These are phyloP conservation scores for Trichoderma asperellum DNA, from an alignment of 2,329 filamentous ascomycete species.

Conservation along the genomic window DNA sequence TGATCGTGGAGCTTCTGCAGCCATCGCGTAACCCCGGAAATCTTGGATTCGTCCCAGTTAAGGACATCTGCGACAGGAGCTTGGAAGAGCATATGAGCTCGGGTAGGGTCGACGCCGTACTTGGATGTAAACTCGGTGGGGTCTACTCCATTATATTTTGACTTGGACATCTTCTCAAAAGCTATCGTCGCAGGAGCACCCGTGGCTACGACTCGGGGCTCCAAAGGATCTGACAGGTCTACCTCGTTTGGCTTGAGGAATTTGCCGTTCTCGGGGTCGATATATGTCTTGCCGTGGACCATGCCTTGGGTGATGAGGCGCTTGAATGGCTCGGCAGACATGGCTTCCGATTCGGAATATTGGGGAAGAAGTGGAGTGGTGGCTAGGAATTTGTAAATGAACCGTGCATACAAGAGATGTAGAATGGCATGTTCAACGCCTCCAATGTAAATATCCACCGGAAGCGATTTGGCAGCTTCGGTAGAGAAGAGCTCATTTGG, in stretches of 20 bases:
- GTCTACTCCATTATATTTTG: slow-evolving; percentile 89
- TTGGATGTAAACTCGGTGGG: slow-evolving; percentile 71
- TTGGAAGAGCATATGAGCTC: slow-evolving; percentile 87
- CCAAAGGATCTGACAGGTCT: slow-evolving; percentile 59
- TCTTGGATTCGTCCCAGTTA: slow-evolving; percentile 85
- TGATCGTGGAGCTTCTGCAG: slow-evolving; percentile 68
- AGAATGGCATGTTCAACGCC: slow-evolving; percentile 91
- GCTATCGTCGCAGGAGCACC: slow-evolving; percentile 63
- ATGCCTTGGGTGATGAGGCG: slow-evolving; percentile 87
- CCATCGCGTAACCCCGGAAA: slow-evolving; percentile 82
- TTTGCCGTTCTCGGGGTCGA: slow-evolving; percentile 72
- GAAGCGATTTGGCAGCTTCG: slow-evolving; percentile 62
- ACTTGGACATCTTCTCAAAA: slow-evolving; percentile 95
- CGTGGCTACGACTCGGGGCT: slow-evolving; percentile 65
- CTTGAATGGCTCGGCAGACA: slow-evolving; percentile 73
- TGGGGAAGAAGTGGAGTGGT: slow-evolving; percentile 54
- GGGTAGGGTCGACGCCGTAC: slow-evolving; percentile 81
- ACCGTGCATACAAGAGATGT: slow-evolving; percentile 85
- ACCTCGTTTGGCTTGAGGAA: slow-evolving; percentile 80
- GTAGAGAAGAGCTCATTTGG: slow-evolving; percentile 62
- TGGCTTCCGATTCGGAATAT: slow-evolving; percentile 38
- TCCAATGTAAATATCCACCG: slow-evolving; percentile 86
- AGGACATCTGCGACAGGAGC: slow-evolving; percentile 82
- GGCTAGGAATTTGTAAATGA: slow-evolving; percentile 85
- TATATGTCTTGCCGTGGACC: slow-evolving; percentile 86